These are phyloP conservation scores for Solanum chiquidenum DNA, from an alignment of 257 asterid species.

Conservation along the genomic window DNA sequence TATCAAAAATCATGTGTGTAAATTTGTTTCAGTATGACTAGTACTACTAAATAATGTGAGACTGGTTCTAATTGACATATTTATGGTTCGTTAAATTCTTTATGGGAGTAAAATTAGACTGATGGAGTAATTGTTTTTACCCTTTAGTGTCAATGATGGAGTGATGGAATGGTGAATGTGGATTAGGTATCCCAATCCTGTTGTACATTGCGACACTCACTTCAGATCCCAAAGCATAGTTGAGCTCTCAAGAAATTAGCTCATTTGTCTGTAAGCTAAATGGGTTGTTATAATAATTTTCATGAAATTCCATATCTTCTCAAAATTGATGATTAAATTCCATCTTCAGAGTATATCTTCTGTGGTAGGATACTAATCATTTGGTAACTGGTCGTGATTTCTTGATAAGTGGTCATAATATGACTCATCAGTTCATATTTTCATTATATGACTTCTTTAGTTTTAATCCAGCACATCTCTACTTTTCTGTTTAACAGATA, in stretches of 20 bases:
- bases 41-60: neutral
- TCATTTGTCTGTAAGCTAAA: neutral
- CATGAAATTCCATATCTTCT: neutral
- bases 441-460: neutral
- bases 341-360: neutral
- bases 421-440: neutral
- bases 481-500: neutral
- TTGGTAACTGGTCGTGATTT: neutral
- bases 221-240: neutral
- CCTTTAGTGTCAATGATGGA: neutral
- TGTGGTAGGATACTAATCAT: neutral
- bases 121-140: neutral
- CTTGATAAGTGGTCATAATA: neutral
- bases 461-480: neutral
- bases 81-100: neutral
- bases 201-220: neutral
- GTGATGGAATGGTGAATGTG: neutral
- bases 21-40: neutral
- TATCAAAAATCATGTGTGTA: rapidly evolving
- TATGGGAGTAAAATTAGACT: neutral
- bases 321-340: neutral
- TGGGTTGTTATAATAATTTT: neutral
- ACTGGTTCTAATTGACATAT: neutral
- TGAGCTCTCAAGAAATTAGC: neutral
- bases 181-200: neutral